Base-by-base conservation (phyloP, 768 basidiomycete species). In the Boletus rubroflammeus region DNA sequence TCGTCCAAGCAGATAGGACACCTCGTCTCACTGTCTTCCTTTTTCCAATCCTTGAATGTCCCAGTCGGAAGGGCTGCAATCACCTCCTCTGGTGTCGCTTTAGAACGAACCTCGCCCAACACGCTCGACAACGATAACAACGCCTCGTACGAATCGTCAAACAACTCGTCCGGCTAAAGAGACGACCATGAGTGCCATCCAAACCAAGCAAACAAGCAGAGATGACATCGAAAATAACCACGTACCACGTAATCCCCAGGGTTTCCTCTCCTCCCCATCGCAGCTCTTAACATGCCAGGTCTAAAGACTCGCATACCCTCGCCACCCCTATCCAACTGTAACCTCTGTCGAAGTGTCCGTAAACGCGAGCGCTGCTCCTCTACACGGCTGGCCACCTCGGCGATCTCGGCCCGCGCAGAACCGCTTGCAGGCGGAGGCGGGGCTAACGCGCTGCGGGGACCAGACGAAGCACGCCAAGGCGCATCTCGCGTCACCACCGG, bases 1-100 rank as follows among this genome's bases (percentile, higher is more conserved):
- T 93, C 90, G 57, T 92, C 90, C 58, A 92, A 70, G 64, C 90
- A 93, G 50, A 93, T 92, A 2, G 90, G 89, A 68, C 90, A 93
- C 42, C 88, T 78, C 51, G 80, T 74, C 58, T 92, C 90, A 51
- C 83, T 83, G 36, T 84, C 85, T 2, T 75, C 66, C 6, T 74
- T 81, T 42, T 76, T 78, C 86, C 87, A 90, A 31, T 89, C 87
- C 60, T 80, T 81, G 67, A 84, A 91, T 21, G 74, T 66, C 0
- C 76, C 85, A 15, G 75, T 81, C 19, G 87, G 83, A 47, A 91
- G 70, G 0, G 76, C 72, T 13, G 80, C 69, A 44, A 93, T 72
- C 29, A 89, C 75, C 8, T 83, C 73, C 1, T 78, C 76, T 2
- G 88, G 83, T 1, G 86, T 87, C 21, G 78, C 78, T 26, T 77